Percentiles rank a stretch among this genome's conserved stretches.
phyloP scores from a whole-genome alignment of 495 filamentous ascomycete species.

The Tricharina praecox region DNA sequence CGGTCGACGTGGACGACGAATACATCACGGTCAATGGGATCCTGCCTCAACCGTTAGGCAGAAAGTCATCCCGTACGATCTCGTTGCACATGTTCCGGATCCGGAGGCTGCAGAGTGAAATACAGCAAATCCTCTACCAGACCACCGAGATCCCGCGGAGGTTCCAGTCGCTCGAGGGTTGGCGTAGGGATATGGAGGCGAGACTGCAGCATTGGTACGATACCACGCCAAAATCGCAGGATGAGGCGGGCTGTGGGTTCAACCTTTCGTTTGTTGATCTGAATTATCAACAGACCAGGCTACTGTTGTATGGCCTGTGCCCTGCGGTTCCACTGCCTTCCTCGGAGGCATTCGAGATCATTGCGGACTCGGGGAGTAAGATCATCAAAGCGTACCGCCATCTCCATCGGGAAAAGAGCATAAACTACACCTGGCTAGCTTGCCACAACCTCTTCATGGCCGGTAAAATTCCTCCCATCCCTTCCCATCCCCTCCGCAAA shows the following conservation, averaged over 20 bases:
- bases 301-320: conserved; percentile 37
- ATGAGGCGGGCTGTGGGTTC: conserved; percentile 30
- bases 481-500: background rate
- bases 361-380: conserved; percentile 35
- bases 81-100: conserved; percentile 35
- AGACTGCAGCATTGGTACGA: conserved; percentile 27
- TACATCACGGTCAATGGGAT: conserved; percentile 4
- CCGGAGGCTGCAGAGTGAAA: conserved; percentile 31
- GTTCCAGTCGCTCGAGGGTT: conserved; percentile 29
- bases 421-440: conserved; percentile 41
- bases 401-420: conserved; percentile 34
- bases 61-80: conserved; percentile 27
- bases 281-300: conserved; percentile 36
- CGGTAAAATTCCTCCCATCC: conserved; percentile 20
- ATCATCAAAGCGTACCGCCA: conserved; percentile 38
- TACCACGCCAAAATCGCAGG: conserved; percentile 17
- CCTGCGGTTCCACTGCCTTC: conserved; percentile 34
- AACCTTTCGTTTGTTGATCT: conserved; percentile 35
- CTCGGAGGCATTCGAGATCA: conserved; percentile 32
- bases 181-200: conserved; percentile 36
- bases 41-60: background rate
- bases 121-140: conserved; percentile 32
- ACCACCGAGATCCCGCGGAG: conserved; percentile 28
- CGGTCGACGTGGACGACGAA: conserved; percentile 32
- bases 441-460: conserved; percentile 39